Conservation (phyloP, 805 yeast species). For the Myxozyma nipponensis region DNA sequence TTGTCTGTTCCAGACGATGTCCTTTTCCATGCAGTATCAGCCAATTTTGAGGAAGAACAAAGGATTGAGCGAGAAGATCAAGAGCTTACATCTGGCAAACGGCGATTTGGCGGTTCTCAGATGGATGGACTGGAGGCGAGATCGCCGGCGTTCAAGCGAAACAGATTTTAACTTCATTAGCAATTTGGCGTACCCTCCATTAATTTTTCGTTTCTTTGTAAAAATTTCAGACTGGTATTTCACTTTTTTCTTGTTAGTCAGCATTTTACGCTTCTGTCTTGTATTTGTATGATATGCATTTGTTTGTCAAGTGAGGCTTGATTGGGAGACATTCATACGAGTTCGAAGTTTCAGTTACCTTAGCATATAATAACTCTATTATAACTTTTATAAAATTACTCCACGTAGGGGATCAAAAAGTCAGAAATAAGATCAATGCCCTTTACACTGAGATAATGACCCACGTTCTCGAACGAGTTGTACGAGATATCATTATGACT, state of each 20-base stretch:
- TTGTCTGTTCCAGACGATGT: slow-evolving; percentile 25
- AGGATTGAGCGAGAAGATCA: slow-evolving; percentile 10
- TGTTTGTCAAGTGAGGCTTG: too few relatives aligned
- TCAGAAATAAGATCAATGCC: slow-evolving; percentile 33
- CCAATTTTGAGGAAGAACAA: slow-evolving; percentile 23
- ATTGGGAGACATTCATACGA: too few relatives aligned
- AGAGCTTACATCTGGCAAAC: background rate
- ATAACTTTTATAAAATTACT: background rate
- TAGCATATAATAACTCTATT: background rate
- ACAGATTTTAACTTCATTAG: background rate
- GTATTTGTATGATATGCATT: too few relatives aligned
- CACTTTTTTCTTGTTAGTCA: background rate
- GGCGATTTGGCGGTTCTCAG: background rate
- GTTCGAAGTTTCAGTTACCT: too few relatives aligned
- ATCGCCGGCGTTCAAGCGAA: background rate
- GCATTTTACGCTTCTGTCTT: too few relatives aligned
- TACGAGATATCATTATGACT: slow-evolving; percentile 29
- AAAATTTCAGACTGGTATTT: background rate
- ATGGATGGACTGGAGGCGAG: background rate
- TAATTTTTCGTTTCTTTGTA: background rate
- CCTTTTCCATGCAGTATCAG: slow-evolving; percentile 25
- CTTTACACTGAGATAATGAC: slow-evolving; percentile 35
- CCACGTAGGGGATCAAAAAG: slow-evolving; percentile 28
- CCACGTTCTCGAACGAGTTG: slow-evolving; percentile 33
- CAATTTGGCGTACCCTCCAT: background rate